A percentile compares a stretch with the other conserved stretches of the same genome.
Evolutionary conservation across 495 filamentous ascomycete species (phyloP).

Genomic region (Lophiostoma macrostomum): DNA sequence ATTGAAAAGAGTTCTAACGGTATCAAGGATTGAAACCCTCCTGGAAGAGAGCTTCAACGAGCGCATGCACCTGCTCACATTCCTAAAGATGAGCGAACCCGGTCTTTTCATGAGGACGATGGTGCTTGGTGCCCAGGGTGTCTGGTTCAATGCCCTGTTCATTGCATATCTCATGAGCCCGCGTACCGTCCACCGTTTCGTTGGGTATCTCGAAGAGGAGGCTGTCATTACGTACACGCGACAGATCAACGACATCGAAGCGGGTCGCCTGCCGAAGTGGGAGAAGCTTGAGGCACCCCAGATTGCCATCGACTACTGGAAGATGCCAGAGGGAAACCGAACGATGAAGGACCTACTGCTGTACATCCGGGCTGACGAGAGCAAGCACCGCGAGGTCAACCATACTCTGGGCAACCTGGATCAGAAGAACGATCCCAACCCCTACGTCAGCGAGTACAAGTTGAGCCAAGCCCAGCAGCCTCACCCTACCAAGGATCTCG

Average conservation of each 20-base stretch:
- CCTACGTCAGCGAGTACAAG: constrained; percentile 75
- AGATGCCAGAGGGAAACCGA: constrained; percentile 79
- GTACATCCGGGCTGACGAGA: constrained; percentile 91
- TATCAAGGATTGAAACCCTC: constrained; percentile 76
- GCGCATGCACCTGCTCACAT: constrained; percentile 92
- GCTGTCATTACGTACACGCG: constrained; percentile 94
- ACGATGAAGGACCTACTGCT: constrained; percentile 82
- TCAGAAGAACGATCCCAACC: constrained; percentile 82
- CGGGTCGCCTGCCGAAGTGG: constrained; percentile 81
- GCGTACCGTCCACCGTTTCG: constrained; percentile 88
- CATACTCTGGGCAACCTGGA: constrained; percentile 86
- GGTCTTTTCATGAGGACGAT: constrained; percentile 84
- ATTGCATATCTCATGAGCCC: constrained; percentile 84
- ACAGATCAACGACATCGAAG: constrained; percentile 79
- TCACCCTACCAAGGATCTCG: constrained; percentile 68
- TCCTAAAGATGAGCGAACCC: constrained; percentile 88
- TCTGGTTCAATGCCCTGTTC: constrained; percentile 96
- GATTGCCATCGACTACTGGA: constrained; percentile 86
- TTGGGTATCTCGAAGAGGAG: constrained; percentile 95
- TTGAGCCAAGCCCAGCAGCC: constrained; percentile 56
- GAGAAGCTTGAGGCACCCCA: constrained; percentile 74
- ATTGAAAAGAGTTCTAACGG: constrained; percentile 4
- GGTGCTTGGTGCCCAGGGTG: constrained; percentile 77
- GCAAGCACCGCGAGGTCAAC: constrained; percentile 96
- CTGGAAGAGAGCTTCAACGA: constrained; percentile 95